These are phyloP conservation scores for Xylaria palmicola DNA, from an alignment of 495 filamentous ascomycete genomes.

Conservation along the genomic window DNA sequence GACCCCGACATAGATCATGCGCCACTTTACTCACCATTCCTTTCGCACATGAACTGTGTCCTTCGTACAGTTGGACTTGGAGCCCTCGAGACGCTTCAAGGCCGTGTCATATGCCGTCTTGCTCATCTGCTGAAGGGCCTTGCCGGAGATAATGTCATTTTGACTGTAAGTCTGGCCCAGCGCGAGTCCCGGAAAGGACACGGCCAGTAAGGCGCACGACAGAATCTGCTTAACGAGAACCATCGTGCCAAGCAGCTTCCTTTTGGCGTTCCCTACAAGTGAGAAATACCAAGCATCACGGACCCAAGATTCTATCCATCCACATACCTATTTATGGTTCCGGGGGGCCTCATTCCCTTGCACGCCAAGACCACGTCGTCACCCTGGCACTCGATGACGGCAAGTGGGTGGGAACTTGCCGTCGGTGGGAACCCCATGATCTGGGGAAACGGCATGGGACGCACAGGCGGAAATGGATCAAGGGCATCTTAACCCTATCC, in stretches of 20 bases:
- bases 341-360: conserved; percentile 6
- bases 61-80: conserved; percentile 40
- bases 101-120: conserved; percentile 36
- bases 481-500: neutral
- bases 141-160: conserved; percentile 39
- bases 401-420: conserved; percentile 25
- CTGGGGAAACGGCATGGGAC: conserved; percentile 11
- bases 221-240: conserved; percentile 23
- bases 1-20: neutral
- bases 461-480: neutral
- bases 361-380: conserved; percentile 23
- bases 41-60: conserved; percentile 42
- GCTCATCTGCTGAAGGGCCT: conserved; percentile 33
- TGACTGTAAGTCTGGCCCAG: conserved; percentile 30
- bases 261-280: neutral
- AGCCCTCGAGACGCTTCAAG: conserved; percentile 32
- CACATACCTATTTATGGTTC: neutral
- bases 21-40: conserved; percentile 40
- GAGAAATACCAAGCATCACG: neutral
- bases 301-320: neutral
- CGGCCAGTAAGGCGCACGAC: conserved; percentile 21
- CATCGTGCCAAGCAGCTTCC: conserved; percentile 14
- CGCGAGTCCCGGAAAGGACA: conserved; percentile 26
- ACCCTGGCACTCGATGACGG: conserved; percentile 25
- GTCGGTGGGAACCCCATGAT: no score